phyloP scores from a whole-genome alignment of 176 grass and related monocot genomes.

The Tillandsia leiboldiana region DNA sequence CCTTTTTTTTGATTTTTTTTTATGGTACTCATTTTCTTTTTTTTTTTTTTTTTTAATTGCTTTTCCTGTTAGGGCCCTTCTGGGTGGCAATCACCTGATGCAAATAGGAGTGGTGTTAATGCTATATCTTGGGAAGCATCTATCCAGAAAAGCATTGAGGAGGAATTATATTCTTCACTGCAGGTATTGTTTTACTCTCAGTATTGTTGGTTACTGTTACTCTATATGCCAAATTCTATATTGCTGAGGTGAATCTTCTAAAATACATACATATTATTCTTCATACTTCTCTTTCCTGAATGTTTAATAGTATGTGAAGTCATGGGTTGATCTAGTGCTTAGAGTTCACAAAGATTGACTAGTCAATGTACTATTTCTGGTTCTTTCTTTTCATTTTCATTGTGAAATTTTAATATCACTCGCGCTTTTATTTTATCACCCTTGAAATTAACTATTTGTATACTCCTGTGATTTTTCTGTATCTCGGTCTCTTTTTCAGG shows the following conservation, averaged over 20 bases:
- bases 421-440: neutral
- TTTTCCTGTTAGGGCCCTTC: slow-evolving; percentile 58
- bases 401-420: neutral
- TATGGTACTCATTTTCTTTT: neutral
- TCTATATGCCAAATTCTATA: neutral
- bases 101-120: slow-evolving; percentile 46
- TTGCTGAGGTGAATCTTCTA: neutral
- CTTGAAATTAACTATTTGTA: slow-evolving; percentile 7
- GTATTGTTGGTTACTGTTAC: neutral
- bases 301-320: neutral
- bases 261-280: neutral
- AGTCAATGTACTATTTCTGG: neutral
- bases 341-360: neutral
- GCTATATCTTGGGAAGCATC: slow-evolving; percentile 75
- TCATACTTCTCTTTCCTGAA: neutral
- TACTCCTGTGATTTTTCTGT: slow-evolving; percentile 7
- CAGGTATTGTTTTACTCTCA: slow-evolving; percentile 34
- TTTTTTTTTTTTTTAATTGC: neutral
- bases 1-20: neutral
- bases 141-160: slow-evolving; percentile 77
- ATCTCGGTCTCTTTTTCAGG: slow-evolving; percentile 33
- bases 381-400: neutral
- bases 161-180: slow-evolving; percentile 75
- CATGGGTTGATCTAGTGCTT: neutral
- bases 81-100: slow-evolving; percentile 70